These are phyloP conservation scores for Xerocomellus dryophilus DNA, from an alignment of 768 basidiomycete species.

Conservation along the genomic window DNA sequence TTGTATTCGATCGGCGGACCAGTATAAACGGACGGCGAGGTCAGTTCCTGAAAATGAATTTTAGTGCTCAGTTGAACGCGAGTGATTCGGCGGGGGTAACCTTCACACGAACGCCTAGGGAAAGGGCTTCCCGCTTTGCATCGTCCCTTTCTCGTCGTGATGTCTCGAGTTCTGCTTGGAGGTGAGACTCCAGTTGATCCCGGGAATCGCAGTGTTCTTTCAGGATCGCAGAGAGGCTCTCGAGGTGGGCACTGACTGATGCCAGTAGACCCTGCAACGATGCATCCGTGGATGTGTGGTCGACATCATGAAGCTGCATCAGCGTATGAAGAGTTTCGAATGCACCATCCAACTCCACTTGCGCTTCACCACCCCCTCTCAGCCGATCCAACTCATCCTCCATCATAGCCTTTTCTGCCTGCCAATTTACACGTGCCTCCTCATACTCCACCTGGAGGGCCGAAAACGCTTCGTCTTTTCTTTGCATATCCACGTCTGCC, in stretches of 20 bases:
- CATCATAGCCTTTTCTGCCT: conserved; percentile 45
- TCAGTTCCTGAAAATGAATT: conserved; percentile 22
- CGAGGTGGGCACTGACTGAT: conserved; percentile 52
- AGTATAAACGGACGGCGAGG: conserved; percentile 19
- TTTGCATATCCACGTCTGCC: conserved; percentile 38
- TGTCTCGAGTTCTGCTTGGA: conserved; percentile 56
- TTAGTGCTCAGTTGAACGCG: background rate
- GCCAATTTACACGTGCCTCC: conserved; percentile 48
- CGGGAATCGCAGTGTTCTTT: conserved; percentile 41
- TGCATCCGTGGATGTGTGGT: conserved; percentile 45
- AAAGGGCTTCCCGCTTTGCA: conserved; percentile 40
- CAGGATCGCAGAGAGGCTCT: conserved; percentile 44
- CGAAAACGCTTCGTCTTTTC: conserved; percentile 39
- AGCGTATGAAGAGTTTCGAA: conserved; percentile 47
- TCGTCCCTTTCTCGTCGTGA: conserved; percentile 51
- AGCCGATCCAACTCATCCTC: conserved; percentile 51
- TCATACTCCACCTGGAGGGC: conserved; percentile 41
- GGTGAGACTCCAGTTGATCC: conserved; percentile 49
- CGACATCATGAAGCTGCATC: conserved; percentile 55
- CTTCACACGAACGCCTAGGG: conserved; percentile 40
- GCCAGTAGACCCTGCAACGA: conserved; percentile 48
- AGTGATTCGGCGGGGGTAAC: conserved; percentile 19
- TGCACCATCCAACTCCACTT: conserved; percentile 51
- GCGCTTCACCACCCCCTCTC: conserved; percentile 38
- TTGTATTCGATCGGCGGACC: conserved; percentile 31